phyloP scores from a whole-genome alignment of 1,284 basidiomycete genomes.

The Cryptococcus sp. region DNA sequence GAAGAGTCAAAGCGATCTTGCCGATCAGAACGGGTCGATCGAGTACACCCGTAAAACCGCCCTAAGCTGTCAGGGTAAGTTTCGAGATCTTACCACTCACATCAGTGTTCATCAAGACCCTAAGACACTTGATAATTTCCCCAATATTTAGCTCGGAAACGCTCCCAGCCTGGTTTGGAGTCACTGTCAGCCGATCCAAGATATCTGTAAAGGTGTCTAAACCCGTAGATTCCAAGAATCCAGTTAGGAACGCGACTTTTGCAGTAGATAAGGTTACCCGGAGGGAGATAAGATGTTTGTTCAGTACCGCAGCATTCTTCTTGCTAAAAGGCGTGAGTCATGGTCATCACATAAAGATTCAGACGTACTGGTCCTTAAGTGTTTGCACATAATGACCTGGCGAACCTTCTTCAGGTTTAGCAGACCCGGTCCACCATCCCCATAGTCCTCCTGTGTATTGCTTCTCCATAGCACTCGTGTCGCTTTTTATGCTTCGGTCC shows the following conservation, averaged over 20 bases:
- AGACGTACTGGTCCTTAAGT: constrained; percentile 52
- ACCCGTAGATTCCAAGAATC: constrained; percentile 66
- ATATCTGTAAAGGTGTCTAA: constrained; percentile 60
- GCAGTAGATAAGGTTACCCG: constrained; percentile 81
- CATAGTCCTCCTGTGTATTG: constrained; percentile 70
- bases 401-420: constrained; percentile 38
- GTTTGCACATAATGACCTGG: constrained; percentile 28
- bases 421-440: constrained; percentile 56
- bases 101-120: constrained; percentile 78
- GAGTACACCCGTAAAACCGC: constrained; percentile 65
- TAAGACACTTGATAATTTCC: constrained; percentile 72
- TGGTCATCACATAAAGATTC: too few relatives aligned
- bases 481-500: constrained; percentile 1
- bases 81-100: constrained; percentile 51
- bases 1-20: constrained; percentile 67
- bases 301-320: constrained; percentile 58
- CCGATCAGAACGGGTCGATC: constrained; percentile 63
- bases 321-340: constrained; percentile 31
- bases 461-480: constrained; percentile 52
- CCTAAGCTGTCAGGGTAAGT: constrained; percentile 41
- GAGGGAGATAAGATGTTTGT: constrained; percentile 75
- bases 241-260: constrained; percentile 69
- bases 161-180: constrained; percentile 61
- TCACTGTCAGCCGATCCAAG: constrained; percentile 55
- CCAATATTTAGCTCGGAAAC: constrained; percentile 63